Conservation (phyloP, 805 yeast species). For the Candida michaelii region DNA sequence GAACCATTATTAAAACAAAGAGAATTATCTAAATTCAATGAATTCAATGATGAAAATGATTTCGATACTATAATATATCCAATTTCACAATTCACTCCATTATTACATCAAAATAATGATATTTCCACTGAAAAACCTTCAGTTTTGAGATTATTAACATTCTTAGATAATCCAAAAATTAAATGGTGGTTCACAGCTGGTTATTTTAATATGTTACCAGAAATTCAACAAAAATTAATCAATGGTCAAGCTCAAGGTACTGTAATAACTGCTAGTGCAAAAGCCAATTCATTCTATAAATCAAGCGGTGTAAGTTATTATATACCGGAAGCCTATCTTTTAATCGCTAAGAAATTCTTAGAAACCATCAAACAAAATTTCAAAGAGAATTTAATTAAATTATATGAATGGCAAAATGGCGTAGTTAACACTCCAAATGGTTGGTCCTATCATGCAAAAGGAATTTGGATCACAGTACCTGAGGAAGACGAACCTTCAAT, state of each 20-base stretch:
- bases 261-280: slow-evolving; percentile 88
- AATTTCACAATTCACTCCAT: slow-evolving; percentile 85
- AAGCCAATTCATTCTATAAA: slow-evolving; percentile 89
- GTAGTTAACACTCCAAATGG: slow-evolving; percentile 77
- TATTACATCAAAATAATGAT: slow-evolving; percentile 57
- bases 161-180: slow-evolving; percentile 51
- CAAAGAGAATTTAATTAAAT: slow-evolving; percentile 46
- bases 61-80: slow-evolving; percentile 78
- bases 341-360: slow-evolving; percentile 69
- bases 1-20: slow-evolving; percentile 57
- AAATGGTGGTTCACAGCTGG: slow-evolving; percentile 94
- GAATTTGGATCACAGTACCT: slow-evolving; percentile 77
- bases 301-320: slow-evolving; percentile 79
- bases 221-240: slow-evolving; percentile 59
- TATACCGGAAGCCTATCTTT: slow-evolving; percentile 83
- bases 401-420: slow-evolving; percentile 88
- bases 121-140: slow-evolving; percentile 80
- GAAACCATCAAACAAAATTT: slow-evolving; percentile 45
- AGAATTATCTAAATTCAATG: slow-evolving; percentile 29
- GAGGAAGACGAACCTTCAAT: slow-evolving; percentile 60
- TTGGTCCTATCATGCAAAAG: slow-evolving; percentile 98
- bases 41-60: slow-evolving; percentile 33
- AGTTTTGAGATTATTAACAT: slow-evolving; percentile 58
- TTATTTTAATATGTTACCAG: slow-evolving; percentile 87
- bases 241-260: slow-evolving; percentile 59